Evolutionary conservation across 768 basidiomycete species (phyloP).

Genomic region (Termitomyces sp.): DNA sequence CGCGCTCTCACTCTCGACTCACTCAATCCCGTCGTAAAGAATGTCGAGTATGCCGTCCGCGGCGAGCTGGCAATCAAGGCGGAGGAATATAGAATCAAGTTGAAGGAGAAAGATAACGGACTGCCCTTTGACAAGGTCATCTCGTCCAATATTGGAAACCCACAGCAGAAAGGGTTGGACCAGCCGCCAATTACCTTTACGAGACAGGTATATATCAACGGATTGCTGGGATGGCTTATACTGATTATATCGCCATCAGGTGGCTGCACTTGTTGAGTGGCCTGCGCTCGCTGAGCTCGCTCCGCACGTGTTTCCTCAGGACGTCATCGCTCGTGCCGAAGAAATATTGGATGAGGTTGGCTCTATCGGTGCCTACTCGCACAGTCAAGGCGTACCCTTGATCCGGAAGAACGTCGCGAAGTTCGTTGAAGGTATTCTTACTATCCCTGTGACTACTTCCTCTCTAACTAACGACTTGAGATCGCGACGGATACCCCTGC

Average conservation of each 20-base stretch:
- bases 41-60: slow-evolving; percentile 95
- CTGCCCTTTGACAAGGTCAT: slow-evolving; percentile 89
- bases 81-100: slow-evolving; percentile 69
- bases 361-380: slow-evolving; percentile 92
- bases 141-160: slow-evolving; percentile 96
- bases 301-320: slow-evolving; percentile 73
- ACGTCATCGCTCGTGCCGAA: slow-evolving; percentile 80
- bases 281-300: slow-evolving; percentile 78
- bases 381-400: slow-evolving; percentile 87
- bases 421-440: slow-evolving; percentile 74
- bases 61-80: slow-evolving; percentile 96
- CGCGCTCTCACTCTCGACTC: slow-evolving; percentile 57
- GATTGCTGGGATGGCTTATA: neutral
- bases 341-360: slow-evolving; percentile 84
- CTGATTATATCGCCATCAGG: slow-evolving; percentile 36
- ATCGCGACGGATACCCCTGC: slow-evolving; percentile 85
- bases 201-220: slow-evolving; percentile 67
- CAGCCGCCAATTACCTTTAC: slow-evolving; percentile 91
- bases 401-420: slow-evolving; percentile 86
- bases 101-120: slow-evolving; percentile 50
- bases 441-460: neutral
- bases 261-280: slow-evolving; percentile 90
- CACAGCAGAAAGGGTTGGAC: slow-evolving; percentile 92
- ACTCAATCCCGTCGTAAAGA: slow-evolving; percentile 79
- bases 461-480: slow-evolving; percentile 31